Evolutionary conservation across 345 rosid species (phyloP), one percentile per base, ranked within the genome.

Genomic region (Hibiscus mutabilis): DNA sequence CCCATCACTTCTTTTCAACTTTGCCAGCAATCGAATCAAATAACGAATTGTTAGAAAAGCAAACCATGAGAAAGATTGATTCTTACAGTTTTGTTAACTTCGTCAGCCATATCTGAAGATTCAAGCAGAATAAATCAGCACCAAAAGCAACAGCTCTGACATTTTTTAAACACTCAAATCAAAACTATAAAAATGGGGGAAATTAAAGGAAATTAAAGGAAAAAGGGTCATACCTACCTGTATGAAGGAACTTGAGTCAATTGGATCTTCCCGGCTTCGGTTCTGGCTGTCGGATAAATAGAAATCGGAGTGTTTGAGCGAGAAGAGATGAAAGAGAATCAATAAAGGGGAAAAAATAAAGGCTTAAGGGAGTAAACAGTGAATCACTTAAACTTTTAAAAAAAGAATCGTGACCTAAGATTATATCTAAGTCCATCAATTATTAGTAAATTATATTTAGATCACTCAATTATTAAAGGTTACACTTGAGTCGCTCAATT

Each of bases 91-190:
- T 82, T 79, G 68, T 51, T 80, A 25, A 83, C 82, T 77, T 85
- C 91, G 66, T 87, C 91, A 10, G 87, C 86, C 91, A 87, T 87
- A 16, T 27, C 66, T 6, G 55, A 68, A 22, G 74, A 62, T 46
- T 52, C 60, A 35, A 63, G 61, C 35, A 16, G 40, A 72, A 18
- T 56, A 70, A 61, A 18, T 61, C 66, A 61, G 66, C 21, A 33
- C 0, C 5, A 24, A 12, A 22, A 22, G 2, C 4, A 57, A 22
- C 15, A 24, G 16, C 4, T 13, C 33, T 58, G 61, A 58, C 33
- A 58, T 58, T 57, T 22, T 58, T 58, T 25, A 58, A 13, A 58
- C n/a, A 12, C 61, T 58, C 16, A 58, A 57, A 22, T 11, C 6
- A 57, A 22, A 57, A 21, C 13, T 11, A 10, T 2, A 2, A 1